Evolutionary conservation across 345 rosid species (phyloP).

Genomic region (Pistacia integerrima): DNA sequence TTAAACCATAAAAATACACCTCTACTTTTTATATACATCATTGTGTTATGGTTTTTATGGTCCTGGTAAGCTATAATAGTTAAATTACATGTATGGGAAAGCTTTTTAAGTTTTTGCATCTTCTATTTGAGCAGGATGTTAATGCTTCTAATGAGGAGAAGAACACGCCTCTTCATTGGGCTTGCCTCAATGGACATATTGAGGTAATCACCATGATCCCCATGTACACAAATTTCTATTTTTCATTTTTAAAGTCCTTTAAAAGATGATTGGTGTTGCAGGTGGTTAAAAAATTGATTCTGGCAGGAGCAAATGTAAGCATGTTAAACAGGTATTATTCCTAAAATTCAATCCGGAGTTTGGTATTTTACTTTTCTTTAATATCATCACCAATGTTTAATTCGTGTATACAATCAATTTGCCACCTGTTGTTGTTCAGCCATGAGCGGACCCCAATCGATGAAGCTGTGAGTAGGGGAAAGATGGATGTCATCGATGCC

Average conservation of each 20-base stretch:
- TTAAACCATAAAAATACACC: neutral
- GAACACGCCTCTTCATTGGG: constrained; percentile 91
- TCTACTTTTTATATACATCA: neutral
- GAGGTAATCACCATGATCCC: constrained; percentile 49
- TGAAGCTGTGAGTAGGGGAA: constrained; percentile 72
- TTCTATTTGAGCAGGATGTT: constrained; percentile 52
- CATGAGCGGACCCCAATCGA: constrained; percentile 81
- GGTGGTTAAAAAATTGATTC: constrained; percentile 77
- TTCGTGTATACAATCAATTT: neutral
- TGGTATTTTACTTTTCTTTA: neutral
- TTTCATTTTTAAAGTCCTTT: constrained; percentile 10
- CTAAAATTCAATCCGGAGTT: neutral
- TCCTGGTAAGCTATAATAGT: neutral
- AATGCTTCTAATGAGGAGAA: constrained; percentile 72
- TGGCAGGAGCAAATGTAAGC: constrained; percentile 77
- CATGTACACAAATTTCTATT: neutral
- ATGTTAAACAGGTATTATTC: constrained; percentile 61
- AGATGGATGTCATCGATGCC: constrained; percentile 65
- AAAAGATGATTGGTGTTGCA: constrained; percentile 26
- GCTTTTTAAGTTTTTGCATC: constrained; percentile 7
- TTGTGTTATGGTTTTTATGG: neutral
- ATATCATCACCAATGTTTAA: neutral
- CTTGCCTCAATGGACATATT: constrained; percentile 81
- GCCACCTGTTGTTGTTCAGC: constrained; percentile 40
- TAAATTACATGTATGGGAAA: neutral